Evolutionary conservation across 2,329 filamentous ascomycete species (phyloP), one percentile per base, ranked within the genome.

Genomic region (Penicillium sp.): DNA sequence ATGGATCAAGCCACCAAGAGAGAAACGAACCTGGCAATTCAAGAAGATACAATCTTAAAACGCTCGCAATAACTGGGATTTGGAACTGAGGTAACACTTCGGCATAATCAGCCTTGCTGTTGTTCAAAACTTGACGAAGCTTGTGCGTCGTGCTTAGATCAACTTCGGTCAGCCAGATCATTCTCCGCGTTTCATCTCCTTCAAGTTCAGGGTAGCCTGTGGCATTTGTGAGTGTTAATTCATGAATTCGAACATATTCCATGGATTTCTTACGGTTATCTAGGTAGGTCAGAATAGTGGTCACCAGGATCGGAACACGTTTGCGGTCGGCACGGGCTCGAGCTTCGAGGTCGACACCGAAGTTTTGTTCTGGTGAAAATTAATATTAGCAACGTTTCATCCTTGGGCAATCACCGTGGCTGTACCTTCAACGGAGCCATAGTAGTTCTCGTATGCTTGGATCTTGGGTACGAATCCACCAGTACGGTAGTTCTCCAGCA

Each of bases 361-460:
- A 99, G 0, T 91, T 96, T 81, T 97, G 92, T 71, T 97, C 92
- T 83, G 53, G 4, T 54, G 38, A 46, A 26, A 48, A 35, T 62
- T 55, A 67, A 26, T 45, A 51, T 63, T 56, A 69, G 62, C 24
- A 51, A 32, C 18, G 24, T n/a, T 42, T 13, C 10, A 14, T 26
- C 4, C 22, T 10, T 32, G 6, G 7, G 11, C 1, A 16, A 14
- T 6, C 10, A 13, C n/a, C 10, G 11, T 34, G 14, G 22, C 31
- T 73, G 59, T 71, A 83, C 81, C 82, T 72, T 97, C 94, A 24
- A 97, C 92, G 63, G 90, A 92, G 75, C 97, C 97, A 80, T 99
- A 99, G 78, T 99, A 99, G 74, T 97, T 99, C 77, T 99, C 94
- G 75, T 99, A 99, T 4, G 91, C 89, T 45, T 92, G 86, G 29